These are phyloP conservation scores for Geotrichum reessii DNA, from an alignment of 1,139 yeast species.

Conservation along the genomic window DNA sequence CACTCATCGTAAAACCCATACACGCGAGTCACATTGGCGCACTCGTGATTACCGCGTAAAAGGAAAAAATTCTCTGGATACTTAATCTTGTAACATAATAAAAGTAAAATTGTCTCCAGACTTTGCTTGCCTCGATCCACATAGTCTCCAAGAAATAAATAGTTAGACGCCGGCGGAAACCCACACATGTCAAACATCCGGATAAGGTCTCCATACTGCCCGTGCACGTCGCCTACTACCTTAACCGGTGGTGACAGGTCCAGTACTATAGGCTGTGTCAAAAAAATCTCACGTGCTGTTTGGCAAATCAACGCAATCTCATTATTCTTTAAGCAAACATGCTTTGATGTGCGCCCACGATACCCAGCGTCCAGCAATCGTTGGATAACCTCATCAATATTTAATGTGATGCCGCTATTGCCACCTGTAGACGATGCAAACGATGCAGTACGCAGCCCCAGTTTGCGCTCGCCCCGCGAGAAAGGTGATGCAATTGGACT, in stretches of 20 bases:
- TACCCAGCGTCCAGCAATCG: constrained; percentile 91
- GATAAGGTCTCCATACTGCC: constrained; percentile 87
- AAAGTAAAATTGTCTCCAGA: constrained; percentile 76
- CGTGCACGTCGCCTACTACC: constrained; percentile 96
- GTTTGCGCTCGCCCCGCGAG: constrained; percentile 7
- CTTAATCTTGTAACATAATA: constrained; percentile 87
- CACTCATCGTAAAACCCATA: constrained; percentile 98
- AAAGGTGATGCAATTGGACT: constrained; percentile 15
- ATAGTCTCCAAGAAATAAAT: constrained; percentile 88
- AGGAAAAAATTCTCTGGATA: constrained; percentile 94
- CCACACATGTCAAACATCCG: constrained; percentile 94
- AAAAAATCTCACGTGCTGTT: constrained; percentile 78
- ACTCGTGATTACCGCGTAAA: constrained; percentile 91
- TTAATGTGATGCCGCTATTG: constrained; percentile 40
- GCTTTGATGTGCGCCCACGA: constrained; percentile 84
- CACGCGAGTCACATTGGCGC: constrained; percentile 91
- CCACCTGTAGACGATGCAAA: constrained; percentile 11
- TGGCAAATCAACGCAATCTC: constrained; percentile 85
- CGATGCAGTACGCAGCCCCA: constrained; percentile 9
- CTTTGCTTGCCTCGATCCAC: constrained; percentile 97
- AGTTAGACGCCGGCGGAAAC: constrained; percentile 93
- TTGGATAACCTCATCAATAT: constrained; percentile 85
- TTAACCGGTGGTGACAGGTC: constrained; percentile 94
- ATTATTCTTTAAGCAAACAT: constrained; percentile 76
- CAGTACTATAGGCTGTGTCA: constrained; percentile 80